A percentile compares a stretch with the other conserved stretches of the same genome.
These are phyloP conservation scores for Eutrema japonicum DNA, from an alignment of 345 rosid species.

Conservation along the genomic window DNA sequence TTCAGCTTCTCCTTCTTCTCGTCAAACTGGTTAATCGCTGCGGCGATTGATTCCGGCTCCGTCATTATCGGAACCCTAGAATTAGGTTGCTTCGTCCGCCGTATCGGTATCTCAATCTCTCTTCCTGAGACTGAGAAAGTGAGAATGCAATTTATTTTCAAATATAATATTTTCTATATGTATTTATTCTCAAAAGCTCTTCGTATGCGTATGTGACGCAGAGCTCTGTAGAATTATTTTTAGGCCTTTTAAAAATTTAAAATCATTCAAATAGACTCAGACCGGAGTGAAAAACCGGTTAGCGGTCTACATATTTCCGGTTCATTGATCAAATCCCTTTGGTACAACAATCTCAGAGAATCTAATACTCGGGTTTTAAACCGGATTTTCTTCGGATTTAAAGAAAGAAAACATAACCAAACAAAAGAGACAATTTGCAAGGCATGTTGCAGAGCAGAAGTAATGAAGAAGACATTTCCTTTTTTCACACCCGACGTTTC, in stretches of 20 bases:
- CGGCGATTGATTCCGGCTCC: conserved; percentile 50
- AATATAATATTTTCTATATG: no score
- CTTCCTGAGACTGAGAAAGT: background rate
- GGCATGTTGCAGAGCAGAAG: conserved; percentile 3
- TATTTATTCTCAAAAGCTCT: no score
- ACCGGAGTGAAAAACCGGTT: background rate
- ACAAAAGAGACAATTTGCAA: conserved; percentile 13
- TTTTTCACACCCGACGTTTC: conserved; percentile 64
- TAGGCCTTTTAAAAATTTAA: no score
- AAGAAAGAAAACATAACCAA: conserved; percentile 23
- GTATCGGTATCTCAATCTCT: background rate
- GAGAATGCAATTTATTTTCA: background rate
- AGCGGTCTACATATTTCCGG: conserved; percentile 5
- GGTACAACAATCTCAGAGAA: background rate
- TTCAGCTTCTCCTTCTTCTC: conserved; percentile 58
- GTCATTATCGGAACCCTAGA: conserved; percentile 39
- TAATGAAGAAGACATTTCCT: background rate
- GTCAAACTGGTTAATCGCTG: conserved; percentile 58
- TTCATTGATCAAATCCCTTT: conserved; percentile 14
- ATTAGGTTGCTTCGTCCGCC: background rate
- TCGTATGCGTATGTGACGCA: no score
- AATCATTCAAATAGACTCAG: no score
- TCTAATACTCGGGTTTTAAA: background rate
- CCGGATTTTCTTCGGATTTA: background rate
- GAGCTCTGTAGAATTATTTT: no score